Evolutionary conservation across 2,329 filamentous ascomycete species (phyloP).

Genomic region (Geosmithia flava): DNA sequence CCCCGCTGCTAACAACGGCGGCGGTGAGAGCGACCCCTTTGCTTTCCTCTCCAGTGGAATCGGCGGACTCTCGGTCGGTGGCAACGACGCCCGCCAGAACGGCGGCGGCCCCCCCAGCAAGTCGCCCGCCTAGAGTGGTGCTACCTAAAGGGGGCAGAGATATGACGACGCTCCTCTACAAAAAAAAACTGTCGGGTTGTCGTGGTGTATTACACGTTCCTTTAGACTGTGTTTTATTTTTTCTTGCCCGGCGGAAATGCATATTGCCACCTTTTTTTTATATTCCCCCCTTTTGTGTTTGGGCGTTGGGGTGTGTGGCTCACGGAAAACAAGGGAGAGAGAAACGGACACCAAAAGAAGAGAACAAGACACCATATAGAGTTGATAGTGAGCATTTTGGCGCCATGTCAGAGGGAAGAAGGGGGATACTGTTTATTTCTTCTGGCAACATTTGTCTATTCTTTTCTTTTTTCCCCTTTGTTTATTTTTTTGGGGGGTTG

Average conservation of each 20-base stretch:
- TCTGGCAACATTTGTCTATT: slow-evolving; percentile 30
- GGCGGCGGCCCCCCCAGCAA: slow-evolving; percentile 45
- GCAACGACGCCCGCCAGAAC: slow-evolving; percentile 47
- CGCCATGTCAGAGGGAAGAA: slow-evolving; percentile 21
- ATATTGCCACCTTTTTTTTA: background rate
- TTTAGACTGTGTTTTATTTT: background rate
- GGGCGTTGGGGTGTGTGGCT: slow-evolving; percentile 5
- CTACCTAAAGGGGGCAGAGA: background rate
- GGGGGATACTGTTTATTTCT: slow-evolving; percentile 30
- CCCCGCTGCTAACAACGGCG: slow-evolving; percentile 11
- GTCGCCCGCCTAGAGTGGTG: slow-evolving; percentile 38
- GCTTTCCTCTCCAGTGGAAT: slow-evolving; percentile 68
- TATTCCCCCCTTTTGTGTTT: slow-evolving; percentile 1
- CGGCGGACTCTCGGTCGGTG: slow-evolving; percentile 57
- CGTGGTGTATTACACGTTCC: background rate
- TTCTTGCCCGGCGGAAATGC: background rate
- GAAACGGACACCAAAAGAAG: too few relatives aligned
- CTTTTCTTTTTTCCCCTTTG: slow-evolving; percentile 23
- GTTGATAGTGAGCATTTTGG: too few relatives aligned
- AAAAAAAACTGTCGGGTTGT: background rate
- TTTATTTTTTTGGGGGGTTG: slow-evolving; percentile 12
- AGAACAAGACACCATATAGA: too few relatives aligned
- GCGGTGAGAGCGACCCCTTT: slow-evolving; percentile 58
- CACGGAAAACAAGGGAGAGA: too few relatives aligned
- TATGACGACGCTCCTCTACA: background rate